Evolutionary conservation across 768 basidiomycete genomes (phyloP).

Genomic region (Dioszegia hungarica): DNA sequence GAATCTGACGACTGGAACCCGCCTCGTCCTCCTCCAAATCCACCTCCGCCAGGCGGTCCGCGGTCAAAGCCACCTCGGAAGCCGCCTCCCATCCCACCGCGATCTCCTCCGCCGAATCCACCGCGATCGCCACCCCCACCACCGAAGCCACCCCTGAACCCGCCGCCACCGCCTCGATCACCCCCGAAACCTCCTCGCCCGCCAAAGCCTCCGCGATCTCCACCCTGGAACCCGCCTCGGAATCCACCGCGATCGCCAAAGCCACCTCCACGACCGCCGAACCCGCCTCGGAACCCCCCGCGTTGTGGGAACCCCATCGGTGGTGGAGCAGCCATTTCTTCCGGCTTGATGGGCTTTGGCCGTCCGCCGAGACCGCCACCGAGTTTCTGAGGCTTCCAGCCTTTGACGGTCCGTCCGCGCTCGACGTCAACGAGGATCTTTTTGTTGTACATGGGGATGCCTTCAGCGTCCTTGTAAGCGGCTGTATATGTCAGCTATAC

Average conservation of each 20-base stretch:
- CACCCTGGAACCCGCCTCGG: constrained; percentile 12
- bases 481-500: constrained; percentile 31
- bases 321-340: constrained; percentile 52
- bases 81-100: constrained; percentile 47
- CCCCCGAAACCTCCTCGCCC: constrained; percentile 49
- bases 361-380: constrained; percentile 99
- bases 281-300: constrained; percentile 51
- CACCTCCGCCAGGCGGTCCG: constrained; percentile 28
- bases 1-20: no score
- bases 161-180: background rate
- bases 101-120: constrained; percentile 38
- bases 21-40: no score
- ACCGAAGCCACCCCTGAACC: constrained; percentile 3
- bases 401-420: constrained; percentile 92
- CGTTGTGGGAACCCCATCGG: constrained; percentile 47
- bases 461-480: constrained; percentile 98
- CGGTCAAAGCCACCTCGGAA: constrained; percentile 13
- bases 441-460: constrained; percentile 91
- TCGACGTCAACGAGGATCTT: constrained; percentile 96
- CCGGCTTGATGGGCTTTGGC: constrained; percentile 64
- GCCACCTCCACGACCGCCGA: constrained; percentile 47
- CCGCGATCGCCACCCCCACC: constrained; percentile 3
- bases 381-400: constrained; percentile 93
- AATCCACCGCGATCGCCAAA: constrained; percentile 22
- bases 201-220: constrained; percentile 13